Conservation (phyloP, 768 basidiomycete genomes). For the Lyophyllum shimeji region DNA sequence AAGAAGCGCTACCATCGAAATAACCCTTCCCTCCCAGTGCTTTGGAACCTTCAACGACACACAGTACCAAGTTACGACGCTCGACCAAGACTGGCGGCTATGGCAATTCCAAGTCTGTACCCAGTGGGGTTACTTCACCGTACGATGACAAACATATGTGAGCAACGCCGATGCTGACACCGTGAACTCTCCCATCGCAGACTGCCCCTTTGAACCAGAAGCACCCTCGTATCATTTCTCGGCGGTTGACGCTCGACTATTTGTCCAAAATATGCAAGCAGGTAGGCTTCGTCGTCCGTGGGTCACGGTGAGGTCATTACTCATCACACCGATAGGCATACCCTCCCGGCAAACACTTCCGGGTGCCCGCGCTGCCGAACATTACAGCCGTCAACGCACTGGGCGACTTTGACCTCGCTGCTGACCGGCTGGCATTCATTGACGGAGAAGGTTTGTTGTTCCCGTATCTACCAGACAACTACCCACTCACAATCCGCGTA, state of each 20-base stretch:
- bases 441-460: conserved; percentile 68
- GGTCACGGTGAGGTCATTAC: not conserved
- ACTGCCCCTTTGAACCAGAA: conserved; percentile 72
- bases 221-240: conserved; percentile 77
- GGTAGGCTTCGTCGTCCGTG: conserved; percentile 26
- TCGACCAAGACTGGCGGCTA: conserved; percentile 77
- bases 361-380: conserved; percentile 73
- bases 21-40: conserved; percentile 52
- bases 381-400: conserved; percentile 79
- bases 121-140: conserved; percentile 93
- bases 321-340: conserved; percentile 50
- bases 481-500: conserved; percentile 22
- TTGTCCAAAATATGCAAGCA: conserved; percentile 67
- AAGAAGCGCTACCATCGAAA: not conserved
- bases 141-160: conserved; percentile 28
- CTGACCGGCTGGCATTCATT: conserved; percentile 83
- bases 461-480: not conserved
- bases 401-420: conserved; percentile 82
- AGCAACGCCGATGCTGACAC: not conserved
- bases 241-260: conserved; percentile 71
- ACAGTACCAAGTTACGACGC: conserved; percentile 57
- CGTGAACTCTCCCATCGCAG: conserved; percentile 31
- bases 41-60: conserved; percentile 80
- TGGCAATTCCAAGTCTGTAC: conserved; percentile 95
- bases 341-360: conserved; percentile 73